Base-by-base conservation (phyloP, 805 yeast genomes). In the Ogataea nakhonphanomensis region DNA sequence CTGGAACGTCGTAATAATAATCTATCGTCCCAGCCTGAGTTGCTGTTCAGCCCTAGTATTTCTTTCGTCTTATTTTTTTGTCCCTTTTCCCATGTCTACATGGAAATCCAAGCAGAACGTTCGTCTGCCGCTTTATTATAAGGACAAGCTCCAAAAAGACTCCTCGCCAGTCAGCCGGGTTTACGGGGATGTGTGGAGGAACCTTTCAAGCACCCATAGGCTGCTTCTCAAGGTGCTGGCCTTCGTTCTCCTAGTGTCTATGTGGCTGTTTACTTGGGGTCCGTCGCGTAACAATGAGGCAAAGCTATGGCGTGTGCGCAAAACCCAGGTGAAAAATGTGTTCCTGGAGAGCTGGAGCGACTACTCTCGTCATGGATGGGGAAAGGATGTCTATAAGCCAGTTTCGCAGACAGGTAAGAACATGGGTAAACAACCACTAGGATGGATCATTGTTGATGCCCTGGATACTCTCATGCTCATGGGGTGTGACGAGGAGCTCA, bases 361-460 rank as follows among this genome's bases (percentile, higher is more conserved):
- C 37, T 90, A 90, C 56, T 78, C 76, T 37, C 63, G 69, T 21
- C 70, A 84, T 54, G 96, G 84, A 0, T 87, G 95, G 90, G 96
- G 96, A 7, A 71, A 69, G 44, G 97, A 89, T 57, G 76, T 80
- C 1, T 89, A 83, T 54, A 69, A 70, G 29, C 96, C 96, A 0
- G 55, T 84, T n/a, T 59, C 73, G 7, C 74, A 78, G 36, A 61
- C 51, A 1, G 86, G 84, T 17, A 67, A 74, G 41, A 84, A 87
- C 57, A 84, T 87, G 88, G 89, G 91, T 4, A 77, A 80, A 4
- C 51, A 70, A 38, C 96, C 96, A 1, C 62, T 90, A 49, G 97
- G 97, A 1, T 89, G 96, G 96, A 84, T 89, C 57, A 81, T 89
- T 53, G 93, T 90, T 5, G 96, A 89, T 60, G 73, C 91, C 1